Percentiles rank a stretch among this genome's conserved stretches.
Evolutionary conservation across 352 stramenopile genomes (phyloP).

Genomic region (Globisporangium irregulare): DNA sequence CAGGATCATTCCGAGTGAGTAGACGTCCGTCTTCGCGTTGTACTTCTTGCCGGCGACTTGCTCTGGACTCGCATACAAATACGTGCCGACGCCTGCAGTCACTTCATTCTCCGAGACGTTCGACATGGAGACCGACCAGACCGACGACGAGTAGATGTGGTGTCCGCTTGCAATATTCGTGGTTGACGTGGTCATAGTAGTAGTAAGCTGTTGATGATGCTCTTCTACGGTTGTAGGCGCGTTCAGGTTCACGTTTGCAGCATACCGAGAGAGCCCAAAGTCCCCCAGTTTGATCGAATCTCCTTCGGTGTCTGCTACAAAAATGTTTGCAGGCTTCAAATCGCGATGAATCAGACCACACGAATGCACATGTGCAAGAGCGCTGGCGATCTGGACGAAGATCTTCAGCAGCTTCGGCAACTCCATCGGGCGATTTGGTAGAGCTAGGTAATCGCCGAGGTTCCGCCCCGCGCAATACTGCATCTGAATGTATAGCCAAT

Average conservation of each 20-base stretch:
- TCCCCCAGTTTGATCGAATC: slow-evolving; percentile 89
- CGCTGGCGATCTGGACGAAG: slow-evolving; percentile 87
- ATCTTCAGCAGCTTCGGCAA: slow-evolving; percentile 80
- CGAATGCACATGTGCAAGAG: slow-evolving; percentile 89
- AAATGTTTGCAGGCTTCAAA: slow-evolving; percentile 92
- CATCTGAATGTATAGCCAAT: slow-evolving; percentile 93
- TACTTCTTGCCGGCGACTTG: slow-evolving; percentile 90
- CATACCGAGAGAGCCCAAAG: slow-evolving; percentile 86
- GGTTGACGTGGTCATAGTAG: slow-evolving; percentile 11
- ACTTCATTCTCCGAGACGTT: slow-evolving; percentile 81
- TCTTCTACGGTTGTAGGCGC: slow-evolving; percentile 35
- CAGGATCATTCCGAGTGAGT: slow-evolving; percentile 90
- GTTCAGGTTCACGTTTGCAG: slow-evolving; percentile 73
- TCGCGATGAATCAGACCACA: slow-evolving; percentile 90
- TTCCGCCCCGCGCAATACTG: slow-evolving; percentile 87
- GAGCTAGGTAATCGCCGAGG: slow-evolving; percentile 78
- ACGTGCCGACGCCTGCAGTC: slow-evolving; percentile 87
- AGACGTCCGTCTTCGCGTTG: slow-evolving; percentile 90
- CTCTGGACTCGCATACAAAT: slow-evolving; percentile 89
- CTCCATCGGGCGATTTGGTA: slow-evolving; percentile 69
- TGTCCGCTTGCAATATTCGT: slow-evolving; percentile 15
- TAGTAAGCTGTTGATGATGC: slow-evolving; percentile 14
- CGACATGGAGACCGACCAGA: slow-evolving; percentile 54
- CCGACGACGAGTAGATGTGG: slow-evolving; percentile 39
- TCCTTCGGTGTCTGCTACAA: slow-evolving; percentile 81